These are phyloP conservation scores for Globomyces pollinis-pini DNA, from an alignment of 192 early-diverging fungal species.

Conservation along the genomic window DNA sequence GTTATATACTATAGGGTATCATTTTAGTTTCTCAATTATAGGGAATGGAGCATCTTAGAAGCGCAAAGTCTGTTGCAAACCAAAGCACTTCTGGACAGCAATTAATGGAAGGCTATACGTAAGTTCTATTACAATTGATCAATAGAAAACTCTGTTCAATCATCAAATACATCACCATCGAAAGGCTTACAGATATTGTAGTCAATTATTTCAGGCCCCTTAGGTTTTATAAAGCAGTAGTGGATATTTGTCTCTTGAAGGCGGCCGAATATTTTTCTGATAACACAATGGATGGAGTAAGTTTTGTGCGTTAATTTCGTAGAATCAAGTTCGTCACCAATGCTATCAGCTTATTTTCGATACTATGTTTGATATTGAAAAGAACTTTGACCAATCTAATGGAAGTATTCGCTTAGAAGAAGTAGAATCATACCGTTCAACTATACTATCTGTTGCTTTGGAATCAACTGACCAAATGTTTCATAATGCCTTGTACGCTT, in stretches of 20 bases:
- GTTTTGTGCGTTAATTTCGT: too few relatives aligned
- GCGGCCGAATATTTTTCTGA: neutral
- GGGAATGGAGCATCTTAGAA: conserved; percentile 23
- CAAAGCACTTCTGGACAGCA: conserved; percentile 20
- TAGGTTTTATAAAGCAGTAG: conserved; percentile 10
- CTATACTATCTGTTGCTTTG: too few relatives aligned
- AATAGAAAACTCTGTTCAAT: conserved; percentile 13
- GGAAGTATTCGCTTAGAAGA: conserved; percentile 11
- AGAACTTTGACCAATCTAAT: conserved; percentile 7
- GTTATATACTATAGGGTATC: conserved; percentile 60
- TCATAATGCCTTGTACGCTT: conserved; percentile 59
- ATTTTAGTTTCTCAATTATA: too few relatives aligned
- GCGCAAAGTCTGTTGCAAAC: conserved; percentile 12
- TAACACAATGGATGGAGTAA: neutral
- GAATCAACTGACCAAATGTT: conserved; percentile 50
- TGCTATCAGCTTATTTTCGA: neutral
- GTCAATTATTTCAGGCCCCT: conserved; percentile 13
- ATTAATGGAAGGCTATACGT: conserved; percentile 38
- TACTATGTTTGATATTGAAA: too few relatives aligned
- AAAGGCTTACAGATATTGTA: conserved; percentile 22
- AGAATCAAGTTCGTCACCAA: too few relatives aligned
- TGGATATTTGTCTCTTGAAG: conserved; percentile 16
- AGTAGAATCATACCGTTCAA: neutral
- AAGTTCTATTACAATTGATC: neutral
- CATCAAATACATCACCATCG: conserved; percentile 8